phyloP scores from a whole-genome alignment of 176 grass and related monocot genomes.

The Zea luxurians region DNA sequence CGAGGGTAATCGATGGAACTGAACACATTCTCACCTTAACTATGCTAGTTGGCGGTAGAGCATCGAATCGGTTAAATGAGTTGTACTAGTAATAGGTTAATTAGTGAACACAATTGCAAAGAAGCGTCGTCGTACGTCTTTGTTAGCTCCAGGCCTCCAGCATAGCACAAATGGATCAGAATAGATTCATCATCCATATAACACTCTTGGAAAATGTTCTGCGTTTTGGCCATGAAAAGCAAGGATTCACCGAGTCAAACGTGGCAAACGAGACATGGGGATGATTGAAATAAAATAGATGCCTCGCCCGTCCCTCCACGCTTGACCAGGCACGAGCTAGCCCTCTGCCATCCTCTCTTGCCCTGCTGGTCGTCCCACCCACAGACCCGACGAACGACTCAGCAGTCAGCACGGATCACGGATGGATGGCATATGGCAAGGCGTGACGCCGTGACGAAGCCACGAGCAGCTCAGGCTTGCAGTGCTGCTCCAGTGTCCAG shows the following conservation, averaged over 20 bases:
- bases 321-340: constrained; percentile 24
- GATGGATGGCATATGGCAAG: no score
- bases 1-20: background rate
- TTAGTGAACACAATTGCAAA: background rate
- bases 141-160: background rate
- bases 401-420: no score
- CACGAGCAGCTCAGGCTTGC: background rate
- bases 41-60: background rate
- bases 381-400: no score
- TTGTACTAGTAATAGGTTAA: background rate
- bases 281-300: background rate
- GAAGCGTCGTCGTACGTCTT: background rate
- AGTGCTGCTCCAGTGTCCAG: background rate
- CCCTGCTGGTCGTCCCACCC: constrained; percentile 6
- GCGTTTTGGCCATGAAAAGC: background rate
- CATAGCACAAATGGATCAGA: no score
- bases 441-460: no score
- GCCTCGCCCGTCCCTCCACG: background rate
- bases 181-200: no score
- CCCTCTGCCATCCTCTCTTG: background rate
- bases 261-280: constrained; percentile 37
- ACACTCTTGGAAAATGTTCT: background rate
- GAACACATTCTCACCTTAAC: no score
- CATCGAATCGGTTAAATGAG: background rate
- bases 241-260: constrained; percentile 41